phyloP scores from a whole-genome alignment of 495 filamentous ascomycete genomes.

The Friedmanniomyces simplex region DNA sequence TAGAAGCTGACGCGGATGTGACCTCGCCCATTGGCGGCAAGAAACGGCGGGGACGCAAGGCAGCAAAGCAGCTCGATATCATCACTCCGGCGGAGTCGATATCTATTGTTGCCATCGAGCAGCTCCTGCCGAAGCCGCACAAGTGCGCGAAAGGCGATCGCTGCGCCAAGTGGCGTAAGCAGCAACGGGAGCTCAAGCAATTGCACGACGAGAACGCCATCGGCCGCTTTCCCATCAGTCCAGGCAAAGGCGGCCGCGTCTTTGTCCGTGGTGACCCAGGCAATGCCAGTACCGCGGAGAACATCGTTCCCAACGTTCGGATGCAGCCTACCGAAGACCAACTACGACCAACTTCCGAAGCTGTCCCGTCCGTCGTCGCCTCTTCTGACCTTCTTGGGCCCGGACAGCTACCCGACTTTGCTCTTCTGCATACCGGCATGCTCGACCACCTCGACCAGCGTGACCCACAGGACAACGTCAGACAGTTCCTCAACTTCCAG shows the following conservation, averaged over 20 bases:
- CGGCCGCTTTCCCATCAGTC: constrained; percentile 41
- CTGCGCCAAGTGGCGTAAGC: constrained; percentile 68
- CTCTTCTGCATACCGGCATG: constrained; percentile 53
- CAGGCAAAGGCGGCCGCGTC: constrained; percentile 44
- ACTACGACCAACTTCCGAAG: constrained; percentile 48
- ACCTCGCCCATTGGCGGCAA: constrained; percentile 29
- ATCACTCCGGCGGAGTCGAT: constrained; percentile 70
- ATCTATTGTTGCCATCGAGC: constrained; percentile 86
- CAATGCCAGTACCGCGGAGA: constrained; percentile 52
- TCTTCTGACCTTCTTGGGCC: constrained; percentile 83
- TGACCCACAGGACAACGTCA: constrained; percentile 86
- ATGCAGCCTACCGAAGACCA: constrained; percentile 11
- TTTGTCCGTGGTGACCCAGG: constrained; percentile 64
- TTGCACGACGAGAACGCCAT: constrained; percentile 54
- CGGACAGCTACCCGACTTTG: constrained; percentile 46
- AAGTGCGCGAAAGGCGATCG: constrained; percentile 82
- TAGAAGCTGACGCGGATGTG: constrained; percentile 28
- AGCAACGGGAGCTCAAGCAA: constrained; percentile 55
- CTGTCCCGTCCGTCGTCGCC: constrained; percentile 69
- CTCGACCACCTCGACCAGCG: constrained; percentile 55
- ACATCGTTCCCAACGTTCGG: constrained; percentile 34
- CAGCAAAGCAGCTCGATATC: constrained; percentile 38
- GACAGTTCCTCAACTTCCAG: constrained; percentile 77
- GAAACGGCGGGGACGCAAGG: constrained; percentile 38
- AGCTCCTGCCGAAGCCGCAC: constrained; percentile 73